A percentile compares a stretch with the other conserved stretches of the same genome.
Evolutionary conservation across 2,329 filamentous ascomycete species (phyloP).

Genomic region (Botryosphaeria dothidea): DNA sequence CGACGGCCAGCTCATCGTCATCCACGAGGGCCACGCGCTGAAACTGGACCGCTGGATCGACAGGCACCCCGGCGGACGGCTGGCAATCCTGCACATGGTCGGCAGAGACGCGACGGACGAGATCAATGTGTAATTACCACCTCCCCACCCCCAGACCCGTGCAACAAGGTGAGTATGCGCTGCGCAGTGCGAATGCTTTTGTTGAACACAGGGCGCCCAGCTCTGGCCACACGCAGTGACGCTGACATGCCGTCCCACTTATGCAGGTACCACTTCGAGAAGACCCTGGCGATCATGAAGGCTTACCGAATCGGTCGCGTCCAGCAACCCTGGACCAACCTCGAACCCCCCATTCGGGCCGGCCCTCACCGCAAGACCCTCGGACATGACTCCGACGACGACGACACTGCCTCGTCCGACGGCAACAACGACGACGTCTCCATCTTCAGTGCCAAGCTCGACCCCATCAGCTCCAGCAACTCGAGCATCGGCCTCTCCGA

Average conservation of each 20-base stretch:
- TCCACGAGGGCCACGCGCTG: conserved; percentile 57
- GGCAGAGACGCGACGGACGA: conserved; percentile 61
- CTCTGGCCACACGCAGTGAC: neutral
- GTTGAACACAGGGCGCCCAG: too few species aligned
- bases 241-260: neutral
- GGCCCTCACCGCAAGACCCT: conserved; percentile 41
- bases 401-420: conserved; percentile 1
- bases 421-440: neutral
- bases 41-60: conserved; percentile 60
- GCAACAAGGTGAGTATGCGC: conserved; percentile 8
- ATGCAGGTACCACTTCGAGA: conserved; percentile 58
- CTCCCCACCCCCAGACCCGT: neutral
- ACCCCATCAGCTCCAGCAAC: conserved; percentile 11
- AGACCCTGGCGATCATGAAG: conserved; percentile 59
- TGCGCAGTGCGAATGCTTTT: neutral
- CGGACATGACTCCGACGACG: neutral
- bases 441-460: neutral
- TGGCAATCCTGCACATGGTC: conserved; percentile 64
- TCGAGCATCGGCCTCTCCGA: conserved; percentile 4
- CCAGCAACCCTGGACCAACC: conserved; percentile 57
- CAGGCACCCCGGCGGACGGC: conserved; percentile 59
- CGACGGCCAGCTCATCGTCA: conserved; percentile 57
- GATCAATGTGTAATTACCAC: conserved; percentile 54
- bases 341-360: conserved; percentile 60
- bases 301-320: conserved; percentile 62